Base-by-base conservation (phyloP, 2,329 filamentous ascomycete species). In the Lasiodiplodia hormozganensis region DNA sequence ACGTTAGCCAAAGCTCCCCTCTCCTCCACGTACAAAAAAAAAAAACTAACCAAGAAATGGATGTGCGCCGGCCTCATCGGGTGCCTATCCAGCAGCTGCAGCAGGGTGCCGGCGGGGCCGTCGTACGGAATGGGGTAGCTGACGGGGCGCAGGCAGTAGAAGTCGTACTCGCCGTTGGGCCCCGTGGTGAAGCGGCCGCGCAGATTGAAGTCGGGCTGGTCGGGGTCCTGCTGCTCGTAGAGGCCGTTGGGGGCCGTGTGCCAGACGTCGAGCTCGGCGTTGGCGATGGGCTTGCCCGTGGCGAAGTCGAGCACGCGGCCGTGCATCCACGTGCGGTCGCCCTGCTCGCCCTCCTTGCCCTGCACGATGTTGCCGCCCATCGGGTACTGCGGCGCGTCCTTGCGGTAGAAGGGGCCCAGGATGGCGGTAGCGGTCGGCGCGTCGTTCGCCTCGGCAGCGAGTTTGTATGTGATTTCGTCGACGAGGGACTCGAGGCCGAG, bases 351-450 rank as follows among this genome's bases (percentile, higher is more conserved):
- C 3, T 82, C 74, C 4, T 83, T 80, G 34, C 85, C 70, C 82
- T 72, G 73, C 1, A 89, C 84, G 70, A 96, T 92, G 73, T 84
- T 89, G 56, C 85, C 86, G 62, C 91, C 93, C 75, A 91, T 91
- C n/a, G 88, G 81, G 57, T 90, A 86, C 69, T 86, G 81, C 5
- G 93, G 92, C 0, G 92, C 88, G 72, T 94, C 86, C 53, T 88
- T 85, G 6, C 92, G 87, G 87, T 92, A 96, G 82, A 97, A 97
- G 1, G 93, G 93, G 0, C 93, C 93, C 0, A 97, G 86, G 72
- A 97, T 93, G 51, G 93, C 89, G 4, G 91, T 92, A 2, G 92
- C 87, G 5, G 92, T 96, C 12, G 89, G 84, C 28, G 78, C 76
- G 67, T 82, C 79, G 25, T 69, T 70, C 0, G 83, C 83, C 49